These are phyloP conservation scores for Zopfochytrium polystomum DNA, from an alignment of 371 early-diverging fungal species.

Conservation along the genomic window DNA sequence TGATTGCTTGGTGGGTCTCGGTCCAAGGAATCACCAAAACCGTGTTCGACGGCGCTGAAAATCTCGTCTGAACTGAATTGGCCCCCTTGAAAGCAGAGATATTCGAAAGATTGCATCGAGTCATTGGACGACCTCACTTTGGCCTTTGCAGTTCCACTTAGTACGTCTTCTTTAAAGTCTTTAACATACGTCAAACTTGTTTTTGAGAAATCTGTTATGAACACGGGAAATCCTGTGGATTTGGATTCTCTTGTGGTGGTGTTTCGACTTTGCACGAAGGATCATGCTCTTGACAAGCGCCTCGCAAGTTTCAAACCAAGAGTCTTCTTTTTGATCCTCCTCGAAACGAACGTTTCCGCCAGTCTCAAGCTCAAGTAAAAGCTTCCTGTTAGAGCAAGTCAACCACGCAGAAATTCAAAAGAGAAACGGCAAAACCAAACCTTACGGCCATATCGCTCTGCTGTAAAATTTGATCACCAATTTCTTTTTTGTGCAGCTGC, in stretches of 20 bases:
- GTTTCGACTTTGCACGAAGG: slow-evolving; percentile 23
- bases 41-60: slow-evolving; percentile 42
- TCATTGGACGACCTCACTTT: slow-evolving; percentile 20
- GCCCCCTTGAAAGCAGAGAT: slow-evolving; percentile 33
- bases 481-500: slow-evolving; percentile 30
- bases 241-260: slow-evolving; percentile 33
- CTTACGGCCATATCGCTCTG: slow-evolving; percentile 49
- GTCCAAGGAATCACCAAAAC: slow-evolving; percentile 28
- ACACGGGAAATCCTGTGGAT: slow-evolving; percentile 48
- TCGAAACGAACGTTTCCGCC: slow-evolving; percentile 59
- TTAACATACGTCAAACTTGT: slow-evolving; percentile 40
- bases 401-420: slow-evolving; percentile 1
- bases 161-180: not conserved
- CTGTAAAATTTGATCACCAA: slow-evolving; percentile 34
- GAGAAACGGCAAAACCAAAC: slow-evolving; percentile 11
- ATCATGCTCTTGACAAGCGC: slow-evolving; percentile 42
- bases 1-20: no score
- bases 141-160: not conserved
- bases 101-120: slow-evolving; percentile 25
- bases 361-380: slow-evolving; percentile 50
- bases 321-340: slow-evolving; percentile 42
- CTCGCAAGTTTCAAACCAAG: slow-evolving; percentile 43
- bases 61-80: slow-evolving; percentile 27
- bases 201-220: slow-evolving; percentile 45
- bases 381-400: slow-evolving; percentile 32